These are phyloP conservation scores for Saccharomycopsis sp. DNA, from an alignment of 805 yeast genomes.

Conservation along the genomic window DNA sequence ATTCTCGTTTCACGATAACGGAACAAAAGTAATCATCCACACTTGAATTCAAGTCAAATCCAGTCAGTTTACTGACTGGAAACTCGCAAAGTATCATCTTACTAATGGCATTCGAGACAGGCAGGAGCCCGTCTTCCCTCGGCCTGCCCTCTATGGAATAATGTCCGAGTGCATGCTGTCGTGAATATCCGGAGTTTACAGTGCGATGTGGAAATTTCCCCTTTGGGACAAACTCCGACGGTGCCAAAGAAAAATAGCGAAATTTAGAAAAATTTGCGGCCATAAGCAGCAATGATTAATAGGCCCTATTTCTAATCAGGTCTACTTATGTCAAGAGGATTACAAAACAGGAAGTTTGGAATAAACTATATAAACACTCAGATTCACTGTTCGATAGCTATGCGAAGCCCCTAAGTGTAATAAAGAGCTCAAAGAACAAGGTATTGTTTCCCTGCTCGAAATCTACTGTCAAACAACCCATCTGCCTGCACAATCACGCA, in stretches of 20 bases:
- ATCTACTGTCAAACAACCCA: too few relatives aligned
- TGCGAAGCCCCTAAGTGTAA: not conserved
- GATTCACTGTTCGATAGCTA: not conserved
- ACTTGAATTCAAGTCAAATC: too few relatives aligned
- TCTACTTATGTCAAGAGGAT: not conserved
- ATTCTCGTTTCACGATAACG: too few relatives aligned
- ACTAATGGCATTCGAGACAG: too few relatives aligned
- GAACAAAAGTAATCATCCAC: too few relatives aligned
- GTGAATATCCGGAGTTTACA: not conserved
- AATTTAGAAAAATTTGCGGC: not conserved
- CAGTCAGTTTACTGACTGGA: too few relatives aligned
- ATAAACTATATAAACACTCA: not conserved
- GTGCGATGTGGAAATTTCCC: not conserved
- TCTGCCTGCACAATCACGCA: too few relatives aligned
- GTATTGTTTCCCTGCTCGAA: too few relatives aligned
- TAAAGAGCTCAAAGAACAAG: not conserved
- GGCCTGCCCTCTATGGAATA: too few relatives aligned
- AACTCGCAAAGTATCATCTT: too few relatives aligned
- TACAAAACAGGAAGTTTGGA: not conserved
- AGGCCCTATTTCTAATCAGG: not conserved
- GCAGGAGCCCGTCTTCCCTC: too few relatives aligned
- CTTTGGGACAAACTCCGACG: not conserved
- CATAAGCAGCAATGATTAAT: not conserved
- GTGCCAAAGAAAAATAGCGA: not conserved
- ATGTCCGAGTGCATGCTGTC: too few relatives aligned